Evolutionary conservation across 2,329 filamentous ascomycete species (phyloP).

Genomic region (Diaporthe velutina): DNA sequence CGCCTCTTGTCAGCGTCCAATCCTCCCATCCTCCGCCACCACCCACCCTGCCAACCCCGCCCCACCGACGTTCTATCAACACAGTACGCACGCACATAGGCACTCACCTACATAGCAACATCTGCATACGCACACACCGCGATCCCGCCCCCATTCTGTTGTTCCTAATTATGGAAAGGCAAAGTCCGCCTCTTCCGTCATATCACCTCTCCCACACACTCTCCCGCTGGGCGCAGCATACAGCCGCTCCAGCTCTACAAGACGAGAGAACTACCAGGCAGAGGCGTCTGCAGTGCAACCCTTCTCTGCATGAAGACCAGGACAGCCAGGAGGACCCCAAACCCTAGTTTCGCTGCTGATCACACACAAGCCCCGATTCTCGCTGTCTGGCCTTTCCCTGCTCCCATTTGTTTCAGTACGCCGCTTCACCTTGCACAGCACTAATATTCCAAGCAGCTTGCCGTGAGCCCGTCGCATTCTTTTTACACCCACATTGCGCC

Average conservation of each 20-base stretch:
- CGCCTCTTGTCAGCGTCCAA: constrained; percentile 19
- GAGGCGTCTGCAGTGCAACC: constrained; percentile 29
- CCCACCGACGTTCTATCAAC: neutral
- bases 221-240: constrained; percentile 12
- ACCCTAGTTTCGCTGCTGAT: constrained; percentile 29
- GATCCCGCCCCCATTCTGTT: constrained; percentile 10
- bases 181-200: constrained; percentile 11
- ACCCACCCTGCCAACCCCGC: constrained; percentile 10
- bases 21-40: constrained; percentile 28
- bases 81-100: neutral
- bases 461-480: constrained; percentile 33
- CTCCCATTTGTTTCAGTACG: constrained; percentile 34
- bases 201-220: neutral
- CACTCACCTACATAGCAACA: neutral
- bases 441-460: constrained; percentile 38
- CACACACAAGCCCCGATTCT: constrained; percentile 31
- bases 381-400: constrained; percentile 11
- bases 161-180: constrained; percentile 35
- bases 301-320: constrained; percentile 32
- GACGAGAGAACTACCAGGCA: constrained; percentile 14
- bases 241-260: constrained; percentile 23
- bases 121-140: neutral
- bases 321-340: constrained; percentile 7
- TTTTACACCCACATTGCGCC: constrained; percentile 20
- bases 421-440: constrained; percentile 9